Evolutionary conservation across 108 stramenopile species (phyloP).

Genomic region (Pseudonitzschia delicatissima): DNA sequence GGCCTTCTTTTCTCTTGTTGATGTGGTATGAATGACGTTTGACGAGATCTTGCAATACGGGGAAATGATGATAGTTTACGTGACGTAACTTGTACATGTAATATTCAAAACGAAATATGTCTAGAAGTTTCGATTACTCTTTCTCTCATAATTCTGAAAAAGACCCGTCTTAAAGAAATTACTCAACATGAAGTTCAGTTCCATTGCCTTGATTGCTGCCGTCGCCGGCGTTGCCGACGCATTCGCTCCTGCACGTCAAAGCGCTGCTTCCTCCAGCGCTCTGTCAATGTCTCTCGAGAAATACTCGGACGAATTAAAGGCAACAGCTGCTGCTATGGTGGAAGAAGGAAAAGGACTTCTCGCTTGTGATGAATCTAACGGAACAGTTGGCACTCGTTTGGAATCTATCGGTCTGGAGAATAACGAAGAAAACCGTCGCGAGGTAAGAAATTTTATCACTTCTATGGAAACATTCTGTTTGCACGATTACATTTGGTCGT

Average conservation of each 20-base stretch:
- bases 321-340: conserved; percentile 10
- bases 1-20: too few relatives aligned
- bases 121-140: too few relatives aligned
- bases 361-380: conserved; percentile 15
- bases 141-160: background rate
- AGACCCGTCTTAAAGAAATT: background rate
- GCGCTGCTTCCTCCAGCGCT: background rate
- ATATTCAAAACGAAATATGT: too few relatives aligned
- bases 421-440: conserved; percentile 17
- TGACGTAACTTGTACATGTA: background rate
- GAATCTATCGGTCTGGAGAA: conserved; percentile 18
- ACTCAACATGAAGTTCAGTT: conserved; percentile 2
- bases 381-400: conserved; percentile 14
- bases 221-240: conserved; percentile 6
- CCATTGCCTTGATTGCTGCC: conserved; percentile 11
- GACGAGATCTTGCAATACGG: background rate
- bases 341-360: conserved; percentile 11
- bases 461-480: background rate
- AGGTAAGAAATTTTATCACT: background rate
- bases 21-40: too few relatives aligned
- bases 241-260: conserved; percentile 1
- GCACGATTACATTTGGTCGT: background rate
- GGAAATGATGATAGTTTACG: background rate
- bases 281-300: conserved; percentile 16
- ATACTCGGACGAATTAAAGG: conserved; percentile 12